Base-by-base conservation (phyloP, 805 yeast genomes). In the Barnettozyma sucrosica region DNA sequence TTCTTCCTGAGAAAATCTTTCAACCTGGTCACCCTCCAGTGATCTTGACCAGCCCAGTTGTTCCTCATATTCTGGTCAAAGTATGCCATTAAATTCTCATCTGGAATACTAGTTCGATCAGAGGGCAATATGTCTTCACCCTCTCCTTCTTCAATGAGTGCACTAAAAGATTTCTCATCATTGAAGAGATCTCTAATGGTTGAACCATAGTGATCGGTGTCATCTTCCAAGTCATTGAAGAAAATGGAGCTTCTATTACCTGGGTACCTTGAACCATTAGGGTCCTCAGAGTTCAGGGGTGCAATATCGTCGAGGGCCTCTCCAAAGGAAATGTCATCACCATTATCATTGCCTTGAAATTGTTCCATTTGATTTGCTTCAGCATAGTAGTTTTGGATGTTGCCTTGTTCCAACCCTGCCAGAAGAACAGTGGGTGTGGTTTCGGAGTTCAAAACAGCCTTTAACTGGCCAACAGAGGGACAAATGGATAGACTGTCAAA, bases 21-120 rank as follows among this genome's bases (percentile, higher is more conserved):
- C 39, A 83, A 63, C 24, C 79, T 77, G 32, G 75, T 69, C 20
- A 92, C 83, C 64, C 84, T 85, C 97, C 97, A 92, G 66, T 88
- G 93, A 55, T 87, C 92, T 13, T 92, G 85, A 4, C 97, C 97
- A 33, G 95, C 77, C 97, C 97, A 90, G 59, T 81, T 85, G 20
- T 63, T 64, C 48, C 74, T 75, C 64, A 87, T 72, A 18, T 79
- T 74, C 46, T 80, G 81, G 59, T 89, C 96, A 64, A 89, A 89
- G 62, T 88, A 84, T 3, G 89, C 85, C 75, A 87, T 76, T 32
- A 88, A 65, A 54, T 82, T 85, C 39, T 72, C 72, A 56, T 81
- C 87, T 49, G 78, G 67, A 6, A 69, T 55, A 25, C 59, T 58
- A 8, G 58, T 55, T 11, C 57, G 56, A n/a, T 56, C 33, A 18